Evolutionary conservation across 2,329 filamentous ascomycete genomes (phyloP), one percentile per base, ranked within the genome.

Genomic region (Biscogniauxia mediterranea): DNA sequence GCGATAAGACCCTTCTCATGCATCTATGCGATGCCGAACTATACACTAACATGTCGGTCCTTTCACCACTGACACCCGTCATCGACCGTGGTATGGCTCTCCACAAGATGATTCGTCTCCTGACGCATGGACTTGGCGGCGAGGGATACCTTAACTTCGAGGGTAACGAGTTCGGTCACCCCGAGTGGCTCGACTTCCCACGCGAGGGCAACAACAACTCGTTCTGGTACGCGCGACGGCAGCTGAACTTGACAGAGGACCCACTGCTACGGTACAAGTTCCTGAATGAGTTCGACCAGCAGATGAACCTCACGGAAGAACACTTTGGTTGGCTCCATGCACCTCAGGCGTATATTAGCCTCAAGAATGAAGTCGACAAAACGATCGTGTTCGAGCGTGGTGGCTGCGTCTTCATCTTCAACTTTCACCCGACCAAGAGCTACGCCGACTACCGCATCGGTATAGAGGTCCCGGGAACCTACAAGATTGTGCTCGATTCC

Each of bases 101-200:
- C 46, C 95, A 99, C 84, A 99, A 99, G 81, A 90, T 99, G 90
- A 97, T 99, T 71, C 90, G 95, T 15, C 86, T 99, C 17, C 81
- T 99, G 65, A 98, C 95, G 1, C 94, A 99, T 74, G 86, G 84
- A 51, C 85, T 99, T 17, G 95, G 95, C 61, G 95, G 95, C 59
- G 95, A 99, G 77, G 95, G 94, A 49, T 99, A 97, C 73, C 89
- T 99, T 57, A 99, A 98, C 80, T 99, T 99, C 70, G 93, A 97
- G 79, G 95, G 95, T 63, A 99, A 99, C 77, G 95, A 99, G 77
- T 99, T 99, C 72, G 95, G 95, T 0, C 95, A 99, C 74, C 95
- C 95, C 0, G 95, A 99, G 77, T 99, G 95, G 95, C 90, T 99
- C 49, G 95, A 99, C 76, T 99, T 99, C 77, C 95, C 95, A 3